phyloP scores from a whole-genome alignment of 331 rosid species.

The Malus hybrid region DNA sequence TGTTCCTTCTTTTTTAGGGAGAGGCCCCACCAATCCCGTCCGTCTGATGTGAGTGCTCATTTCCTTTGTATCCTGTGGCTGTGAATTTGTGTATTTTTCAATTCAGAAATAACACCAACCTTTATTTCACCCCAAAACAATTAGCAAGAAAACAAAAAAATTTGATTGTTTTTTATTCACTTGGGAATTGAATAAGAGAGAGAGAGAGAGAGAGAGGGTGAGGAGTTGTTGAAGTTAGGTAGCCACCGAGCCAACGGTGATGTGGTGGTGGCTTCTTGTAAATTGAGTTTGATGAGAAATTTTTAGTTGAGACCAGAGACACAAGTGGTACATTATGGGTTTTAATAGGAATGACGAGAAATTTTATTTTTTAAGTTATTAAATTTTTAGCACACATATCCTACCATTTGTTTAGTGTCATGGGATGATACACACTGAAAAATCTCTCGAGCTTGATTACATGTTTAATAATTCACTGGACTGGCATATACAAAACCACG shows the following conservation, averaged over 20 bases:
- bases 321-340: too few species aligned
- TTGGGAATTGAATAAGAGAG: not conserved
- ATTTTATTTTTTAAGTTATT: too few species aligned
- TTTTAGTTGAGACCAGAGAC: too few species aligned
- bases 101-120: not conserved
- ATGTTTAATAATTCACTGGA: too few species aligned
- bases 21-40: not conserved
- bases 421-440: too few species aligned
- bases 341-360: too few species aligned
- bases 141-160: too few species aligned
- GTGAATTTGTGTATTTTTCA: constrained; percentile 9
- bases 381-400: too few species aligned
- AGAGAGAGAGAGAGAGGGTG: not conserved
- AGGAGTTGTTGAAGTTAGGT: not conserved
- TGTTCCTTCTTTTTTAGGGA: not conserved
- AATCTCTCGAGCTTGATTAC: too few species aligned
- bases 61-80: not conserved
- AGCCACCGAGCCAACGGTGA: not conserved
- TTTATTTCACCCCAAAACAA: not conserved
- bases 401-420: too few species aligned
- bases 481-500: too few species aligned
- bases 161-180: too few species aligned
- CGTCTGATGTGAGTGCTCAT: constrained; percentile 2
- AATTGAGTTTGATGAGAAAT: not conserved
- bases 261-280: not conserved